Evolutionary conservation across 768 basidiomycete genomes (phyloP).

Genomic region (Suillus fuscotomentosus): DNA sequence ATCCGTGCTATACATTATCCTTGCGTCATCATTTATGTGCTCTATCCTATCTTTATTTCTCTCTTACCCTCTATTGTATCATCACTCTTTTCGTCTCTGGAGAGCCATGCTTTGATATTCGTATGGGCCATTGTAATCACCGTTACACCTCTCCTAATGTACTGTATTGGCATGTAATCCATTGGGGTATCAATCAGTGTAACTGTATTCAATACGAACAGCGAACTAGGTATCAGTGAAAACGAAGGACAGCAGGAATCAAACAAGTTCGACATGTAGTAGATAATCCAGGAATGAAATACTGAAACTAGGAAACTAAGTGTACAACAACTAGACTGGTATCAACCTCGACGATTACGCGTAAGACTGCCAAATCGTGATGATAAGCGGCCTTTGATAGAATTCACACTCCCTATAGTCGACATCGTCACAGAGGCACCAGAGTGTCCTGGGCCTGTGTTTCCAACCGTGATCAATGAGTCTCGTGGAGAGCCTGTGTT

Average conservation of each 20-base stretch:
- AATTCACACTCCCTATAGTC: slow-evolving; percentile 62
- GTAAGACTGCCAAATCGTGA: slow-evolving; percentile 77
- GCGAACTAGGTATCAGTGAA: not conserved
- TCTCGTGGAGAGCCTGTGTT: slow-evolving; percentile 61
- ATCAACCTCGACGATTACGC: slow-evolving; percentile 37
- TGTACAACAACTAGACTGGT: slow-evolving; percentile 11
- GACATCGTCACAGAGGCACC: slow-evolving; percentile 63
- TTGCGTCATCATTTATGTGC: not conserved
- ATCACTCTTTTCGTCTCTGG: not conserved
- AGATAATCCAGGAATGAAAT: not conserved
- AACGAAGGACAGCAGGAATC: not conserved
- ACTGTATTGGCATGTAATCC: slow-evolving; percentile 13
- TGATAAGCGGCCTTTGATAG: slow-evolving; percentile 64
- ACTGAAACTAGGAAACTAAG: slow-evolving; percentile 12
- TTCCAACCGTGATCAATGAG: slow-evolving; percentile 73
- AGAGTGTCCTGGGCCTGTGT: slow-evolving; percentile 40
- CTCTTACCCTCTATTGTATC: slow-evolving; percentile 26
- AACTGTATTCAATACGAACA: slow-evolving; percentile 4
- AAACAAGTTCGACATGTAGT: not conserved
- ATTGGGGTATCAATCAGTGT: slow-evolving; percentile 17
- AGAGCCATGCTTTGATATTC: slow-evolving; percentile 6
- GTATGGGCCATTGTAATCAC: slow-evolving; percentile 11
- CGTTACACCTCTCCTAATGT: slow-evolving; percentile 11
- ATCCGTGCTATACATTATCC: slow-evolving; percentile 2
- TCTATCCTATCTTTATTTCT: slow-evolving; percentile 19